Evolutionary conservation across 2,329 filamentous ascomycete species (phyloP), one percentile per base, ranked within the genome.

Genomic region (Elsinoe arachidis): DNA sequence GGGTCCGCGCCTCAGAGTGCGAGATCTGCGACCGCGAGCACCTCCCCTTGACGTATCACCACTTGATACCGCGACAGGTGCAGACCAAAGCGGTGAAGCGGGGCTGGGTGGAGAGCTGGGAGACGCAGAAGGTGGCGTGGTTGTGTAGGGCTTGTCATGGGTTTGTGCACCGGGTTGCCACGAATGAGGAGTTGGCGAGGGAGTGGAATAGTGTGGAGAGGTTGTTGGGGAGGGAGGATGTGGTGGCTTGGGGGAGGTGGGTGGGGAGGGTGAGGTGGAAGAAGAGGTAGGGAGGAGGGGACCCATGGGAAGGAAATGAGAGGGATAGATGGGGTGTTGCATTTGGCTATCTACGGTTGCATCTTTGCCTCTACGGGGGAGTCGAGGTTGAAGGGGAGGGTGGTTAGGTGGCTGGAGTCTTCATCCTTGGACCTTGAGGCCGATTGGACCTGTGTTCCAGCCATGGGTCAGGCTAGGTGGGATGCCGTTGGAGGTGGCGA

Each of bases 91-190:
- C 81, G 2, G 69, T 89, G 38, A 89, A 87, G 75, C 77, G 88
- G 41, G 86, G 86, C 1, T 95, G 89, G 89, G 87, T 91, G 73
- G 79, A 80, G 2, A 81, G 83, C 61, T 87, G 88, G 69, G 81
- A 84, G 72, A 69, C 95, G 59, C 83, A 88, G 65, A 90, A 84
- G 67, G 90, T 93, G 17, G 89, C 90, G 11, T 95, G 89, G 89
- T 72, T 95, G 63, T 95, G 90, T 71, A 78, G 88, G 52, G 86
- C 88, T 2, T 95, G 90, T 66, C 90, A 95, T 74, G 82, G 80
- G 41, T 90, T 89, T 68, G 88, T 95, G 68, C 90, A 95, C 74
- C 75, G 82, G 38, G 81, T 90, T 66, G 85, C 82, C 34, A 77
- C 73, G 3, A 89, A 93, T 67, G 89, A 95, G 76, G 87, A 87